phyloP scores from a whole-genome alignment of 2,329 filamentous ascomycete species.

The Leptographium lundbergii region DNA sequence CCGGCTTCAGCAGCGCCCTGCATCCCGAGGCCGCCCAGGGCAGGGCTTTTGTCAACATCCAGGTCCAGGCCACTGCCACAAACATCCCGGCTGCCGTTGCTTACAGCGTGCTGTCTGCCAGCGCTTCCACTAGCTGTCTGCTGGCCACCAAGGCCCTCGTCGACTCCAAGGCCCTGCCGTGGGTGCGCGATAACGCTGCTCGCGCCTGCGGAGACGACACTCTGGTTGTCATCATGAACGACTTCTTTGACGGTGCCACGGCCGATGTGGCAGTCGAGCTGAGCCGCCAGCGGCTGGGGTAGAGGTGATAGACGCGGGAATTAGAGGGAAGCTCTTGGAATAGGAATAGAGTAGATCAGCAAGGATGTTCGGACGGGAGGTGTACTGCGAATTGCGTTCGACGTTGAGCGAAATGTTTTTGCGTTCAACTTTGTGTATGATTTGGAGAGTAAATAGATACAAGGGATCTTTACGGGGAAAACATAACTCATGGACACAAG shows the following conservation, averaged over 20 bases:
- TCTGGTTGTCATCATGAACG: conserved; percentile 34
- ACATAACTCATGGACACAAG: no score
- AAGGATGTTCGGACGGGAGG: not conserved
- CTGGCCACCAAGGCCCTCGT: conserved; percentile 35
- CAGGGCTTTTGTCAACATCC: conserved; percentile 27
- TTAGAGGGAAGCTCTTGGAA: not conserved
- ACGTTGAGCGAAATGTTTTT: not conserved
- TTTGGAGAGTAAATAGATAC: no score
- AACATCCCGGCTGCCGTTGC: conserved; percentile 33
- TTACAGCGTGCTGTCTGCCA: conserved; percentile 29
- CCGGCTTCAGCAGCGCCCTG: conserved; percentile 21
- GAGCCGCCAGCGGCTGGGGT: conserved; percentile 22
- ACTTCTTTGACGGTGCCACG: conserved; percentile 37
- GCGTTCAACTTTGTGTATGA: not conserved
- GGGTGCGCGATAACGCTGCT: conserved; percentile 28
- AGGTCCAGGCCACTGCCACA: conserved; percentile 38
- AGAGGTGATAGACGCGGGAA: not conserved
- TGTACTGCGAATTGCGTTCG: not conserved
- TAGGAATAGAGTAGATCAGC: not conserved
- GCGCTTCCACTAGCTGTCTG: conserved; percentile 30
- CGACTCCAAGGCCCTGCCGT: conserved; percentile 33
- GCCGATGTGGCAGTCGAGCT: conserved; percentile 30
- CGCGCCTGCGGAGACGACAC: conserved; percentile 23
- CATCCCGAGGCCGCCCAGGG: conserved; percentile 18
- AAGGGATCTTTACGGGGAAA: no score